phyloP scores from a whole-genome alignment of 805 yeast genomes.

The Lachancea fermentati region DNA sequence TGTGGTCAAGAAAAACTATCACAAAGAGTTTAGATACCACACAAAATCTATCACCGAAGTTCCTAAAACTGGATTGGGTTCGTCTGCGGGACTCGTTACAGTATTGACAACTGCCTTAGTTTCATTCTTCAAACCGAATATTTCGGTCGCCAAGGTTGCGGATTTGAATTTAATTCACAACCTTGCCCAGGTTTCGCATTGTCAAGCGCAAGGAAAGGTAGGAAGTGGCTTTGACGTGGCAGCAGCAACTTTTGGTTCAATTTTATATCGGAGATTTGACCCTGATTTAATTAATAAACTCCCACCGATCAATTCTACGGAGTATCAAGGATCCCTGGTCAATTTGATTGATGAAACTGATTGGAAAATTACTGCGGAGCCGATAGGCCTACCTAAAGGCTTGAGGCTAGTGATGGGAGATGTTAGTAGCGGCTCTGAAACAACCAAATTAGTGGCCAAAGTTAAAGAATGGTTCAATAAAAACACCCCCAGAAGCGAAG shows the following conservation, averaged over 20 bases:
- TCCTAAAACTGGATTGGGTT: slow-evolving; percentile 92
- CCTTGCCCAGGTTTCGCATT: slow-evolving; percentile 83
- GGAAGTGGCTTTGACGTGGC: slow-evolving; percentile 99
- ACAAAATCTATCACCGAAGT: slow-evolving; percentile 55
- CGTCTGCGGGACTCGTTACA: slow-evolving; percentile 89
- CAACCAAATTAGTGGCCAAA: slow-evolving; percentile 79
- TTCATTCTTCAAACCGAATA: slow-evolving; percentile 37
- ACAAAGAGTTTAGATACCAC: slow-evolving; percentile 55
- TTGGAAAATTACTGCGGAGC: slow-evolving; percentile 58
- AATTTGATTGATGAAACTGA: slow-evolving; percentile 37
- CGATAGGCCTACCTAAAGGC: slow-evolving; percentile 61
- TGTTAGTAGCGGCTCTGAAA: slow-evolving; percentile 85
- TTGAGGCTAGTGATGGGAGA: slow-evolving; percentile 86
- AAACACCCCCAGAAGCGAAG: slow-evolving; percentile 44
- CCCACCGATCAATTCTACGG: slow-evolving; percentile 24
- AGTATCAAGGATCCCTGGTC: slow-evolving; percentile 30
- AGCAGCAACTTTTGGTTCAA: slow-evolving; percentile 88
- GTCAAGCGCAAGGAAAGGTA: slow-evolving; percentile 88
- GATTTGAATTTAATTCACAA: slow-evolving; percentile 57
- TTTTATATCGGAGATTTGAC: slow-evolving; percentile 69
- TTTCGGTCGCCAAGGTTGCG: slow-evolving; percentile 26
- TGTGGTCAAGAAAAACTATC: slow-evolving; percentile 29
- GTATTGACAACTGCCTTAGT: slow-evolving; percentile 68
- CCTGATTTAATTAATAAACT: slow-evolving; percentile 45
- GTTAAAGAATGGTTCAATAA: slow-evolving; percentile 65